phyloP scores from a whole-genome alignment of 257 asterid species.

The Nicotiana benthamiana region DNA sequence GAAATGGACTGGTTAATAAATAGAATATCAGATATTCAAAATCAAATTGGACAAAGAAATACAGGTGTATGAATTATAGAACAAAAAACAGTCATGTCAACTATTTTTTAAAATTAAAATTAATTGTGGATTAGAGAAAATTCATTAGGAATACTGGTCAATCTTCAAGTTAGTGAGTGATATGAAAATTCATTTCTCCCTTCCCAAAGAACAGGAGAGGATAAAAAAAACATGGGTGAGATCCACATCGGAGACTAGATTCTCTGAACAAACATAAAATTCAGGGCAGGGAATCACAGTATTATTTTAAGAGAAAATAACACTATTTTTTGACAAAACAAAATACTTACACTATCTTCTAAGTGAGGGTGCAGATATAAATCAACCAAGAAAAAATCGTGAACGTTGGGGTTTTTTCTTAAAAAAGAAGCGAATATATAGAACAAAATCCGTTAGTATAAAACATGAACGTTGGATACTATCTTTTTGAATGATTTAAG shows the following conservation, averaged over 20 bases:
- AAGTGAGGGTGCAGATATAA: not conserved
- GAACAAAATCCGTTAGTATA: not conserved
- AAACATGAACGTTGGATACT: slow-evolving; percentile 36
- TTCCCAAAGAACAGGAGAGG: not conserved
- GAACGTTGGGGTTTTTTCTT: slow-evolving; percentile 28
- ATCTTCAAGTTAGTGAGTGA: not conserved
- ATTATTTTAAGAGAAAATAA: not conserved
- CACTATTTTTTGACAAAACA: not conserved
- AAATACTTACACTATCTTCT: not conserved
- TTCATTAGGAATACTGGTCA: not conserved
- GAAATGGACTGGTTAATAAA: too few species aligned
- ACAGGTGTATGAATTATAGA: not conserved
- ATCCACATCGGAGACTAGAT: not conserved
- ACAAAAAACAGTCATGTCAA: not conserved
- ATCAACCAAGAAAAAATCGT: not conserved
- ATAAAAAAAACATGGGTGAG: too few species aligned
- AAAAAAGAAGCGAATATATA: slow-evolving; percentile 8
- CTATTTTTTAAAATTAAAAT: too few species aligned
- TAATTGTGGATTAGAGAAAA: too few species aligned
- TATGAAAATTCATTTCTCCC: not conserved
- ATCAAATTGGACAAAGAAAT: not conserved
- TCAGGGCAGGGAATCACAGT: not conserved
- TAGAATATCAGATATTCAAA: too few species aligned
- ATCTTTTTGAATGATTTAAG: slow-evolving; percentile 22
- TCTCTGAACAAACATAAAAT: not conserved